A percentile compares a stretch with the other conserved stretches of the same genome.
These are phyloP conservation scores for Taphrina sp. DNA, from an alignment of 1,139 yeast species.

Conservation along the genomic window DNA sequence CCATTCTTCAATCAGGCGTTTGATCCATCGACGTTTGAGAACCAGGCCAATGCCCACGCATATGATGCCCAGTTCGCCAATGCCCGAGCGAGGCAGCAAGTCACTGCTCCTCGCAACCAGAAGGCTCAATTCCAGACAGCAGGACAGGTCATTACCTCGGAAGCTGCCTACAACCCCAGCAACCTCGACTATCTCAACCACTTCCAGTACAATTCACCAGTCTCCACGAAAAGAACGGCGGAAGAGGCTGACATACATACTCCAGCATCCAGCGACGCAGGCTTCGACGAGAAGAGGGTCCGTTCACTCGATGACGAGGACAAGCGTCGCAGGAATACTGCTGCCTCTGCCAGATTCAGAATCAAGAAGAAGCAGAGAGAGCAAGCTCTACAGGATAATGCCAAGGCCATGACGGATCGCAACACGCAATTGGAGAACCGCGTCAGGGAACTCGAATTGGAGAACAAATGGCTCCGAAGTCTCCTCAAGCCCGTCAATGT, in stretches of 20 bases:
- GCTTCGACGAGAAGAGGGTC: neutral
- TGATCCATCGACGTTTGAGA: neutral
- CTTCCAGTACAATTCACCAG: neutral
- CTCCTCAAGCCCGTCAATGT: conserved; percentile 48
- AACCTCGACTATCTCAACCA: neutral
- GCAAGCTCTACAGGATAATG: conserved; percentile 72
- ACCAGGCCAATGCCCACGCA: neutral
- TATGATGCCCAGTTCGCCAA: conserved; percentile 1
- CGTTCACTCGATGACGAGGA: conserved; percentile 51
- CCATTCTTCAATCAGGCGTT: conserved; percentile 7
- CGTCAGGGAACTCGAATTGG: conserved; percentile 72
- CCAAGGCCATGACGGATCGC: conserved; percentile 61
- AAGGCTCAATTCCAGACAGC: conserved; percentile 1
- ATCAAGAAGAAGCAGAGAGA: conserved; percentile 79
- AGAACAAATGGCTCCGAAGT: conserved; percentile 72
- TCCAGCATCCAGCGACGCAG: conserved; percentile 6
- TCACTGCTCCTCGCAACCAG: neutral
- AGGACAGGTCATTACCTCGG: neutral
- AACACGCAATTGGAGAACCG: conserved; percentile 62
- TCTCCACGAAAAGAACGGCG: conserved; percentile 1
- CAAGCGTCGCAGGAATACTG: conserved; percentile 72
- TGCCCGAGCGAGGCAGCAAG: neutral
- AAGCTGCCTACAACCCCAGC: neutral
- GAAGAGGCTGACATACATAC: conserved; percentile 13
- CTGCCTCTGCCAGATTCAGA: conserved; percentile 77